These are phyloP conservation scores for Rhodotorula babjevae DNA, from an alignment of 768 basidiomycete species.

Conservation along the genomic window DNA sequence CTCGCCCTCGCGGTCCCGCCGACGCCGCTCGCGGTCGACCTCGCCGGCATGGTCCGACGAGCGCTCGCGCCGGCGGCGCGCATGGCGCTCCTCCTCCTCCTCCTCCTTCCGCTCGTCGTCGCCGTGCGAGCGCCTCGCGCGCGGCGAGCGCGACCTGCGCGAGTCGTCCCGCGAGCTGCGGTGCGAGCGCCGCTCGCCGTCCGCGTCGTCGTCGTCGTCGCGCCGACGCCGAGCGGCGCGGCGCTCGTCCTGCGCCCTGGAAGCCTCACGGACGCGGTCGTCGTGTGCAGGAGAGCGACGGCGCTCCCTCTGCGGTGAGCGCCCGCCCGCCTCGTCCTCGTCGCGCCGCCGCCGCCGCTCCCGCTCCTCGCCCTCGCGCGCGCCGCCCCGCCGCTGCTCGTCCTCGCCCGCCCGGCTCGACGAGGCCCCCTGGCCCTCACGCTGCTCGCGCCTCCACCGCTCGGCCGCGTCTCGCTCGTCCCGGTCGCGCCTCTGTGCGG, in stretches of 20 bases:
- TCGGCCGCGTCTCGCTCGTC: conserved; percentile 39
- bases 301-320: conserved; percentile 34
- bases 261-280: no score
- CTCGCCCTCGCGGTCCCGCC: not conserved
- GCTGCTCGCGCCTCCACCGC: conserved; percentile 40
- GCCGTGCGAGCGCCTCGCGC: not conserved
- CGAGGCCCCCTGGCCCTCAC: conserved; percentile 24
- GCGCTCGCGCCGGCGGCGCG: conserved; percentile 38
- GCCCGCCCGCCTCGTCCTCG: conserved; percentile 30
- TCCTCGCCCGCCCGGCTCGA: conserved; percentile 50
- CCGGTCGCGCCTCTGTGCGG: conserved; percentile 40
- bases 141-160: conserved; percentile 44
- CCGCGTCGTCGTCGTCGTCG: not conserved
- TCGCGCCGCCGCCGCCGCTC: conserved; percentile 40
- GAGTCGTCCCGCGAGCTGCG: conserved; percentile 32
- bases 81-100: no score
- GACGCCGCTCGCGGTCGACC: not conserved
- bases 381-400: conserved; percentile 47
- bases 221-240: not conserved
- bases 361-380: conserved; percentile 46
- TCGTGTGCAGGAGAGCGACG: not conserved
- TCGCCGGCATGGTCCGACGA: not conserved
- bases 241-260: no score
- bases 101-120: no score
- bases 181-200: not conserved